Conservation (phyloP, 2,329 filamentous ascomycete genomes). For the Diplodia corticola region DNA sequence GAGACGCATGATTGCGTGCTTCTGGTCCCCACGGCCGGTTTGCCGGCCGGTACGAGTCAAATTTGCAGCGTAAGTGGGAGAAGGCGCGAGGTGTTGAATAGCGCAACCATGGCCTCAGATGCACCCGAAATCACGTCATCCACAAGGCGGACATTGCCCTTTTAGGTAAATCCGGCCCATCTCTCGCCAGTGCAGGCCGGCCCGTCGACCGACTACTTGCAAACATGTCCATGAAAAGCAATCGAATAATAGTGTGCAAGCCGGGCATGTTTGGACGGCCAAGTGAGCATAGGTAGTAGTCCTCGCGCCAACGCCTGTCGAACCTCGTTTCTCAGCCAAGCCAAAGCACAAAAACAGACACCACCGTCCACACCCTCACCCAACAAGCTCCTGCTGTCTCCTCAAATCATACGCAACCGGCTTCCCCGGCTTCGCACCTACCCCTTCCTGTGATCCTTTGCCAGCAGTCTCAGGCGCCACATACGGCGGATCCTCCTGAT, state of each 20-base stretch:
- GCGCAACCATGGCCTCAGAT: conserved; percentile 14
- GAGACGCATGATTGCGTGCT: not conserved
- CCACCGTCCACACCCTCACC: not conserved
- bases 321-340: too few relatives aligned
- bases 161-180: not conserved
- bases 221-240: not conserved
- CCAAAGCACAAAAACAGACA: not conserved
- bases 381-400: conserved; percentile 14
- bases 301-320: too few relatives aligned
- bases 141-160: not conserved
- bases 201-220: not conserved
- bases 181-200: not conserved
- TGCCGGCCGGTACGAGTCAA: conserved; percentile 5
- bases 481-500: conserved; percentile 54
- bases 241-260: not conserved
- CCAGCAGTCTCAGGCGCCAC: not conserved
- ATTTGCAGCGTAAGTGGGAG: not conserved
- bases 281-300: not conserved
- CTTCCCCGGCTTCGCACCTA: not conserved
- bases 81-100: conserved; percentile 8
- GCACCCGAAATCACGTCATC: conserved; percentile 10
- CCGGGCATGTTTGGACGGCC: not conserved
- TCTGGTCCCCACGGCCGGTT: not conserved
- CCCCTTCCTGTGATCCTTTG: not conserved
- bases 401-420: conserved; percentile 3